A percentile compares a stretch with the other conserved stretches of the same genome.
Conservation (phyloP, 176 grass and related monocot genomes). For the Phoenix roebelenii region DNA sequence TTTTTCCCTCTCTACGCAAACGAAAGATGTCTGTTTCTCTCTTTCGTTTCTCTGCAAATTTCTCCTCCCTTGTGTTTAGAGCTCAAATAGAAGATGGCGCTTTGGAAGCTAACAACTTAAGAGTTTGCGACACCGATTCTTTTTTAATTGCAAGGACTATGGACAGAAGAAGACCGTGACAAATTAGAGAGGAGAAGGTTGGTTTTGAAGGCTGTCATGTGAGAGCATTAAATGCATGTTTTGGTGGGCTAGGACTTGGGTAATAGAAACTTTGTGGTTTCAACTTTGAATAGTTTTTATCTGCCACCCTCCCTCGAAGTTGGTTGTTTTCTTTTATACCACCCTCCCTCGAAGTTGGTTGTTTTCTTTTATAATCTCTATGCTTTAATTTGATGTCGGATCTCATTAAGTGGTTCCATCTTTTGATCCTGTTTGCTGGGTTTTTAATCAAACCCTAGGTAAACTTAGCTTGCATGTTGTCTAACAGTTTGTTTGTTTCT, state of each 20-base stretch:
- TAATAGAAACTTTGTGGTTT: slow-evolving; percentile 37
- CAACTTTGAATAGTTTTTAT: slow-evolving; percentile 26
- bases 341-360: slow-evolving; percentile 4
- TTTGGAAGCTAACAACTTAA: slow-evolving; percentile 32
- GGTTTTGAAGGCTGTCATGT: slow-evolving; percentile 39
- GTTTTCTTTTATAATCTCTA: slow-evolving; percentile 7
- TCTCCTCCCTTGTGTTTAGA: slow-evolving; percentile 31
- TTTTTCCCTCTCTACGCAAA: slow-evolving; percentile 23
- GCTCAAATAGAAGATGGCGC: slow-evolving; percentile 19
- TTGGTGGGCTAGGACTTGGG: slow-evolving; percentile 32
- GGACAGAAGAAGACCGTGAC: background rate
- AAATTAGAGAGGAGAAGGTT: slow-evolving; percentile 2
- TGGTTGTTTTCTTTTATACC: slow-evolving; percentile 8
- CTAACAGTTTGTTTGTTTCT: slow-evolving; percentile 36
- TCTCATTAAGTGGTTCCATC: slow-evolving; percentile 59
- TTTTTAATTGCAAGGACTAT: background rate
- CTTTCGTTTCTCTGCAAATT: background rate
- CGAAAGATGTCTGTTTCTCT: slow-evolving; percentile 46
- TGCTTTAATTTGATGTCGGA: slow-evolving; percentile 38
- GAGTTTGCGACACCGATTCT: slow-evolving; percentile 11
- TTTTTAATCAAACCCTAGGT: slow-evolving; percentile 58
- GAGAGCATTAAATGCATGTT: slow-evolving; percentile 41
- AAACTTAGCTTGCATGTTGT: slow-evolving; percentile 58
- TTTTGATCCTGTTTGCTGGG: slow-evolving; percentile 57
- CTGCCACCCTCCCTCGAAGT: background rate